Percentiles rank a stretch among this genome's conserved stretches.
Conservation (phyloP, 257 asterid genomes). For the Gynochthodes officinalis region DNA sequence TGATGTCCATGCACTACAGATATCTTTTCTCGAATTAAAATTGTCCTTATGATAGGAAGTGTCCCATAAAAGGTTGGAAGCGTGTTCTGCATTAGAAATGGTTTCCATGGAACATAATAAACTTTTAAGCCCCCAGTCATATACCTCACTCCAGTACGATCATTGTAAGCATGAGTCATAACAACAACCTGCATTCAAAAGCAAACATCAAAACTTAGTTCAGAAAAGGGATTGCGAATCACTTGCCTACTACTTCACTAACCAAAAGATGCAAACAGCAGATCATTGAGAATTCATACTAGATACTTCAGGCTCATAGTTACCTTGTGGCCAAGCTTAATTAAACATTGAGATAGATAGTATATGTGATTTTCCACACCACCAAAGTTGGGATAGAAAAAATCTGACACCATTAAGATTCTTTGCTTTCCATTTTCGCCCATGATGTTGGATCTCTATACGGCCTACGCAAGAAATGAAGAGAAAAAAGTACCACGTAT, state of each 20-base stretch:
- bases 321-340: conserved; percentile 91
- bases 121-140: conserved; percentile 92
- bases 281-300: not conserved
- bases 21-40: conserved; percentile 78
- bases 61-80: conserved; percentile 89
- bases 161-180: conserved; percentile 89
- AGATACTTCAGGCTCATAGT: conserved; percentile 4
- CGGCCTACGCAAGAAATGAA: not conserved
- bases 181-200: conserved; percentile 71
- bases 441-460: conserved; percentile 32
- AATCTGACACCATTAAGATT: conserved; percentile 86
- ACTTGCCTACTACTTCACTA: not conserved
- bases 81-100: conserved; percentile 89
- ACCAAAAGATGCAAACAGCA: conserved; percentile 1
- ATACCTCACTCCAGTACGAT: conserved; percentile 91
- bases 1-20: conserved; percentile 93
- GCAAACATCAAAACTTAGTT: no score
- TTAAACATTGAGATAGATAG: conserved; percentile 84
- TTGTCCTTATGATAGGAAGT: conserved; percentile 77
- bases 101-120: conserved; percentile 90
- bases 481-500: not conserved
- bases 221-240: not conserved
- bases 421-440: conserved; percentile 48
- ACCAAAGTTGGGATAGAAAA: conserved; percentile 92
- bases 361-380: conserved; percentile 97